Percentiles rank a stretch among this genome's conserved stretches.
Conservation (phyloP, 495 filamentous ascomycete species). For the Penicillium goetzii region DNA sequence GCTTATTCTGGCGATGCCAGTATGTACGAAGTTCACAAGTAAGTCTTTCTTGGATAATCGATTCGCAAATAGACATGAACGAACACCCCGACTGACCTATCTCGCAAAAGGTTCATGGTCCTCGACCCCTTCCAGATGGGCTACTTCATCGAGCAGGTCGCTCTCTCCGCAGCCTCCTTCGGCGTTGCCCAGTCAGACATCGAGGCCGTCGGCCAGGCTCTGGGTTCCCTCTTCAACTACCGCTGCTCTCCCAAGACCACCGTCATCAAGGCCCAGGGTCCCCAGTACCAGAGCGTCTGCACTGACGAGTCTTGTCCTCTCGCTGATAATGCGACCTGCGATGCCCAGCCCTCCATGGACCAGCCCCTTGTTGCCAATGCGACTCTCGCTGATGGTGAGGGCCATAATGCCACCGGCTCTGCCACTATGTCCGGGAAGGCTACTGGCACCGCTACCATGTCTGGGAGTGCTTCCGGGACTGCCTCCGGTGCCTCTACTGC, state of each 20-base stretch:
- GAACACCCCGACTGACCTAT: background rate
- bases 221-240: conserved; percentile 48
- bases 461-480: conserved; percentile 1
- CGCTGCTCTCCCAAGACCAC: conserved; percentile 43
- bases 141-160: conserved; percentile 60
- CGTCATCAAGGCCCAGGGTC: conserved; percentile 30
- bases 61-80: too few relatives aligned
- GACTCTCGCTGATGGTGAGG: conserved; percentile 24
- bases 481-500: background rate
- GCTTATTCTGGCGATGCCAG: conserved; percentile 45
- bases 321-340: conserved; percentile 29
- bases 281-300: conserved; percentile 52
- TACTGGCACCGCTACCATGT: conserved; percentile 3
- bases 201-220: conserved; percentile 26
- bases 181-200: conserved; percentile 44
- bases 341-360: conserved; percentile 10
- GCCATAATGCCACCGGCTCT: conserved; percentile 10
- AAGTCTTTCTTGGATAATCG: background rate
- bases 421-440: background rate
- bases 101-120: conserved; percentile 52
- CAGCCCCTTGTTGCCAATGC: conserved; percentile 24
- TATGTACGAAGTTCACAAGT: conserved; percentile 57
- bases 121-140: conserved; percentile 50
- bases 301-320: conserved; percentile 43
- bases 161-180: conserved; percentile 52